Evolutionary conservation across 495 filamentous ascomycete species (phyloP), one percentile per base, ranked within the genome.

Genomic region (Daldinia caldariorum): DNA sequence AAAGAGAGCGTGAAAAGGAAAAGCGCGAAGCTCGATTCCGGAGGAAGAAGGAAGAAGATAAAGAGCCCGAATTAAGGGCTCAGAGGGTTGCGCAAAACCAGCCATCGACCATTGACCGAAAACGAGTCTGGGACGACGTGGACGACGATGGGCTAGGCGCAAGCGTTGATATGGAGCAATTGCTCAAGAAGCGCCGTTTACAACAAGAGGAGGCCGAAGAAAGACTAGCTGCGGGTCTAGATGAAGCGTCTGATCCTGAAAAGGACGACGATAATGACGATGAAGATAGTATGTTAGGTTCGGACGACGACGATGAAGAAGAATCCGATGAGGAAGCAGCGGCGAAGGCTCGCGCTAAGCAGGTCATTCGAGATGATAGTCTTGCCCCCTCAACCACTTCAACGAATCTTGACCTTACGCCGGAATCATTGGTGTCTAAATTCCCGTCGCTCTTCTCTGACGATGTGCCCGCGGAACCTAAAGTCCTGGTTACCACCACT

Each of bases 111-210:
- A 86, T 97, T 22, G 95, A 98, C 67, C 87, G 89, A 51, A 97
- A 97, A 84, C 82, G 95, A 75, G 88, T 92, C 57, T 99, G 94
- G 94, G 95, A 98, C 73, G 91, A 96, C 41, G 87, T 90, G n/a
- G 91, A 91, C 61, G 89, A 90, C 50, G 92, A 92, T 68, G 85
- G 87, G 70, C 80, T 97, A 47, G 90, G 91, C 26, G 78, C 90
- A 64, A 91, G 89, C 59, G 89, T 96, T 8, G 91, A 97, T 77
- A 85, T 94, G 45, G 89, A 90, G 75, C 85, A 89, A 71, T 83
- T 91, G 77, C 94, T 92, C 82, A 83, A 89, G 70, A 84, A 87
- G 74, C 89, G 89, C 74, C 67, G 73, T 13, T 50, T 71, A 61
- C 75, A 71, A 72, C 78, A 89, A 63, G 88, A 91, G 75, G 83